A percentile compares a stretch with the other conserved stretches of the same genome.
These are phyloP conservation scores for Tolypocladium album DNA, from an alignment of 2,329 filamentous ascomycete genomes.

Conservation along the genomic window DNA sequence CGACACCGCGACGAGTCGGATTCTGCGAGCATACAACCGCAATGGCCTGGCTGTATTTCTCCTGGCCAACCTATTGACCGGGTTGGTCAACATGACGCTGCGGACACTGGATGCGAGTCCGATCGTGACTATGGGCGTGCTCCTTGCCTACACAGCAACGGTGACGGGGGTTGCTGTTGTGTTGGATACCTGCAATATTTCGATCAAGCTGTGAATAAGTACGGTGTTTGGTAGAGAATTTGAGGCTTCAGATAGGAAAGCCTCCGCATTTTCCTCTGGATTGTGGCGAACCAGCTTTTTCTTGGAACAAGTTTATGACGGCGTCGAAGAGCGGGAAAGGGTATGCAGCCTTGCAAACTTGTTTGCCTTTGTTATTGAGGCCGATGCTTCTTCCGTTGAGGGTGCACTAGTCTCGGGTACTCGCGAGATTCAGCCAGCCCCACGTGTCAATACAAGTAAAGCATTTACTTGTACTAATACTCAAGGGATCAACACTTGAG, in stretches of 20 bases:
- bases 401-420: background rate
- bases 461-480: background rate
- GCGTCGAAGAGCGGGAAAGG: background rate
- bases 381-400: background rate
- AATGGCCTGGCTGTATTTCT: slow-evolving; percentile 83
- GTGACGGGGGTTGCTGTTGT: slow-evolving; percentile 58
- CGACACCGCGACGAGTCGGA: slow-evolving; percentile 61
- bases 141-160: slow-evolving; percentile 60
- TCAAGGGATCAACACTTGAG: background rate
- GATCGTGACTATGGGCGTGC: slow-evolving; percentile 56
- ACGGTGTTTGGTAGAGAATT: too few species aligned
- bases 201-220: slow-evolving; percentile 51
- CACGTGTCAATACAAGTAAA: background rate
- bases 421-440: background rate
- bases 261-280: background rate
- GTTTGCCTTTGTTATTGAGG: background rate
- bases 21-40: slow-evolving; percentile 77
- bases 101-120: slow-evolving; percentile 66
- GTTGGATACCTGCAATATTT: slow-evolving; percentile 55
- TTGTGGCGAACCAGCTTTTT: background rate
- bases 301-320: background rate
- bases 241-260: background rate
- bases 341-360: background rate
- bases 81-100: slow-evolving; percentile 76
- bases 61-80: slow-evolving; percentile 80